These are phyloP conservation scores for Ephemerocybe angulata DNA, from an alignment of 768 basidiomycete species.

Conservation along the genomic window DNA sequence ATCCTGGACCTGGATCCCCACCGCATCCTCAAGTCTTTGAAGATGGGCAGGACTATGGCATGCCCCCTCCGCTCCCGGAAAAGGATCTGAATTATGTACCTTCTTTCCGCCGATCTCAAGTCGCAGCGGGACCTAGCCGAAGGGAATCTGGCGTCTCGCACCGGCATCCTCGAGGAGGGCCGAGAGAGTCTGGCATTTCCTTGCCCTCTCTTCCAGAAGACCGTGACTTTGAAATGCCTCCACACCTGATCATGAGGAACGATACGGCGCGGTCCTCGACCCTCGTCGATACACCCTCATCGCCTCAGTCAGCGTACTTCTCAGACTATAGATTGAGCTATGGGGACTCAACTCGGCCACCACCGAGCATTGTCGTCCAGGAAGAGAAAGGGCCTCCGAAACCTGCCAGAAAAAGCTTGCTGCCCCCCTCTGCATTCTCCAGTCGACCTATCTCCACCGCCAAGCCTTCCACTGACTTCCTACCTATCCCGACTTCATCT, in stretches of 20 bases:
- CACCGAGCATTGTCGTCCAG: too few relatives aligned
- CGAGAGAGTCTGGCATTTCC: not conserved
- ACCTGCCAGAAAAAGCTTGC: too few relatives aligned
- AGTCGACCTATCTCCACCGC: not conserved
- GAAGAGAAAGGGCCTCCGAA: too few relatives aligned
- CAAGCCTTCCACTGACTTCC: not conserved
- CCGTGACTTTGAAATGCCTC: not conserved
- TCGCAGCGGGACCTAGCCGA: not conserved
- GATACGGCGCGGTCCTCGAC: not conserved
- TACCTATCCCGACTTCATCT: not conserved
- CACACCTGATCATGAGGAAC: not conserved
- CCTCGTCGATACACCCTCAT: not conserved
- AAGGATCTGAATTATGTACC: slow-evolving; percentile 1
- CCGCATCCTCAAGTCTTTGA: not conserved
- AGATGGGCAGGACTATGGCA: slow-evolving; percentile 3
- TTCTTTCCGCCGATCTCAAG: not conserved
- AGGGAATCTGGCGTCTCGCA: not conserved
- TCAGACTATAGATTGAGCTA: not conserved
- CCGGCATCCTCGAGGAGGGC: not conserved
- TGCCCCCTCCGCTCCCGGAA: slow-evolving; percentile 2
- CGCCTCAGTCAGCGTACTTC: not conserved
- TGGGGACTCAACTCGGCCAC: not conserved
- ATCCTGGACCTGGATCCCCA: not conserved
- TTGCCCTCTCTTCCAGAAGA: slow-evolving; percentile 8
- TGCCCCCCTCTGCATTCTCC: not conserved